phyloP scores from a whole-genome alignment of 768 basidiomycete genomes.

The Roridomyces roridus region DNA sequence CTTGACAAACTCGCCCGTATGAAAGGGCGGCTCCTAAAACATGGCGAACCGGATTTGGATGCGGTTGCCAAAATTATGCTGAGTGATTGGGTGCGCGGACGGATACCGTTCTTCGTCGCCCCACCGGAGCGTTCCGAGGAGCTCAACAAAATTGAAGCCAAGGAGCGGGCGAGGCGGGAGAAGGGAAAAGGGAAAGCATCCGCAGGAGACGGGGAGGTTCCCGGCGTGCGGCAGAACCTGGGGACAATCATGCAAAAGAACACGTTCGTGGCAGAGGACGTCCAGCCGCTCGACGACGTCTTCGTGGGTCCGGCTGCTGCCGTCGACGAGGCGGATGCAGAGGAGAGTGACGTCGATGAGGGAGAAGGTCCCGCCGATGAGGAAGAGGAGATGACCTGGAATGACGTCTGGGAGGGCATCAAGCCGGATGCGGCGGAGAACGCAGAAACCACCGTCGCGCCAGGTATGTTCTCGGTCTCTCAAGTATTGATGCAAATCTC shows the following conservation, averaged over 20 bases:
- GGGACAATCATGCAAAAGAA: conserved; percentile 90
- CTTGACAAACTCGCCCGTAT: conserved; percentile 86
- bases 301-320: conserved; percentile 51
- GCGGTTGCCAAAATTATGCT: conserved; percentile 93
- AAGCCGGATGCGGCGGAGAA: conserved; percentile 40
- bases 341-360: conserved; percentile 43
- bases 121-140: conserved; percentile 86
- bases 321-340: conserved; percentile 43
- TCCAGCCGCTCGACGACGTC: conserved; percentile 66
- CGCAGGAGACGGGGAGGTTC: conserved; percentile 43
- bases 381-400: conserved; percentile 76
- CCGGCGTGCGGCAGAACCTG: conserved; percentile 85
- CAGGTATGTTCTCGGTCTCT: conserved; percentile 31
- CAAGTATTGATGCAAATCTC: not conserved
- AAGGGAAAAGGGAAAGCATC: conserved; percentile 58
- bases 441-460: conserved; percentile 30
- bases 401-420: conserved; percentile 81
- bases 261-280: conserved; percentile 84
- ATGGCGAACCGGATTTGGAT: conserved; percentile 93
- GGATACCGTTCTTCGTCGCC: conserved; percentile 94
- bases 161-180: conserved; percentile 50
- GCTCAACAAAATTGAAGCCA: conserved; percentile 69
- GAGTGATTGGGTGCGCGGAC: conserved; percentile 96
- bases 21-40: conserved; percentile 91
- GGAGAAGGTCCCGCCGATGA: conserved; percentile 39